Conservation (phyloP, 805 yeast genomes). For the Yamadazyma insecticola region DNA sequence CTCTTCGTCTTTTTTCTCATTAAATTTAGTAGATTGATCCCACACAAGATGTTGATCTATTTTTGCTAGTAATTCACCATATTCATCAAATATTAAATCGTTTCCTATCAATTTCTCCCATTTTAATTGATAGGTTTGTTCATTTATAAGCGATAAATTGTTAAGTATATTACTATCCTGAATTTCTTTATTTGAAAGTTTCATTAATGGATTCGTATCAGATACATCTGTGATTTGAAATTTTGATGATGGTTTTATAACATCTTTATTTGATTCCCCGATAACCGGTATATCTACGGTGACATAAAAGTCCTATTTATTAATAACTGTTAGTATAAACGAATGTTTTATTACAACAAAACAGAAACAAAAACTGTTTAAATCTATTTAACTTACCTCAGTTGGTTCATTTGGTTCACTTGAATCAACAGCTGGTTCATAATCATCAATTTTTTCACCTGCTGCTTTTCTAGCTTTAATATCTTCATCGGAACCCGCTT, state of each 20-base stretch:
- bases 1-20: conserved; percentile 17
- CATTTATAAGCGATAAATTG: conserved; percentile 32
- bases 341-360: background rate
- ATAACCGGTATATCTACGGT: conserved; percentile 28
- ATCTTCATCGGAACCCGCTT: conserved; percentile 90
- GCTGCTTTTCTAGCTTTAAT: conserved; percentile 49
- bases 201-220: conserved; percentile 30
- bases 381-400: conserved; percentile 16
- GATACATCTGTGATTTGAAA: conserved; percentile 34
- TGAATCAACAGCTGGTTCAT: conserved; percentile 45
- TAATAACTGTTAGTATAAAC: background rate
- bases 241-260: conserved; percentile 36
- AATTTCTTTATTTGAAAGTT: conserved; percentile 28
- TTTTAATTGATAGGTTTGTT: conserved; percentile 59
- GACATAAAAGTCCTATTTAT: conserved; percentile 28
- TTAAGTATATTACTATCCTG: conserved; percentile 17
- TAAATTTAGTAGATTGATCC: conserved; percentile 21
- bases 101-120: conserved; percentile 83
- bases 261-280: conserved; percentile 12
- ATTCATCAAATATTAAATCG: conserved; percentile 44
- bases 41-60: conserved; percentile 36
- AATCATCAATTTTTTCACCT: conserved; percentile 17
- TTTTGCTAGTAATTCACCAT: conserved; percentile 36
- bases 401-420: conserved; percentile 16
- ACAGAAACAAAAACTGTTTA: background rate